Base-by-base conservation (phyloP, 2,329 filamentous ascomycete genomes). In the Hymenoscyphus salicellus region DNA sequence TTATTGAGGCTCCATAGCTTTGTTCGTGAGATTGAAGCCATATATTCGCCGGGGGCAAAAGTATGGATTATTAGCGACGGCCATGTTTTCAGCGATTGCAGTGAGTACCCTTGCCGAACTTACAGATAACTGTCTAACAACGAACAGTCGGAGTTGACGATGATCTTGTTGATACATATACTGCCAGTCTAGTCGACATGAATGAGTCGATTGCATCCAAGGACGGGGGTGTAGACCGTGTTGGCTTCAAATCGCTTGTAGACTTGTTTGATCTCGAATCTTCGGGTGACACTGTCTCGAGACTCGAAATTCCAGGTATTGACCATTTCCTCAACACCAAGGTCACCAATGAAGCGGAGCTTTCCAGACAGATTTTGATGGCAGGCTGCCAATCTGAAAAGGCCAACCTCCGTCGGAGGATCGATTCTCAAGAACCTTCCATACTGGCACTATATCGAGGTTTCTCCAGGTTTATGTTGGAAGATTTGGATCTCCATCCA, bases 401-500 rank as follows among this genome's bases (percentile, higher is more conserved):
- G 26, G 52, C 49, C n/a, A 56, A 55, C 5, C 60, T 62, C 33
- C 46, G 60, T 20, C 30, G 52, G 38, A 62, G 52, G 32, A 62
- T 62, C n/a, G 60, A 62, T 23, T 55, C 60, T 28, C 49, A 56
- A 20, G 60, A 62, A 20, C 60, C 60, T 38, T 41, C 49, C 6
- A 62, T 62, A 26, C 36, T 62, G 23, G 60, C 60, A 28, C 36
- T 62, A 28, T 62, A 62, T 30, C 30, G 60, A 28, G 60, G 60
- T 2, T 62, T 62, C 26, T 62, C 60, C 23, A 26, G 60, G n/a
- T 62, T 62, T 41, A 62, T 62, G 60, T 36, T 62, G 14, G 60
- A 62, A 20, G 60, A 62, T 62, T 38, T 62, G 33, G 60, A 62
- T 20, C 49, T 62, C 23, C 60, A 62, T 43, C 60, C 60, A 10